phyloP scores from a whole-genome alignment of 2,329 filamentous ascomycete genomes.

The Clonostachys chloroleuca region DNA sequence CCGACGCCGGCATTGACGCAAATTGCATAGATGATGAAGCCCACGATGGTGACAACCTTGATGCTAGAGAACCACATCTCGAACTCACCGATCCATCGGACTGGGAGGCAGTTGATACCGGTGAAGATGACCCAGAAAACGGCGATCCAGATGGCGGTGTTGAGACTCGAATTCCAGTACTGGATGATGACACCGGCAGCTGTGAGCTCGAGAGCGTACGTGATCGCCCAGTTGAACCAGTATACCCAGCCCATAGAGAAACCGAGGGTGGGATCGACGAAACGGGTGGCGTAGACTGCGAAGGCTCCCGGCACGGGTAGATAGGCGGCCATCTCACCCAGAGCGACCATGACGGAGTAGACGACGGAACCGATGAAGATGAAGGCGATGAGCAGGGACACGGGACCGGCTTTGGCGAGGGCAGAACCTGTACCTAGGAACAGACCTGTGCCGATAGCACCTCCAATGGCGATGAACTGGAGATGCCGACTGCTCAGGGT shows the following conservation, averaged over 20 bases:
- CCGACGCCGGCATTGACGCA: constrained; percentile 54
- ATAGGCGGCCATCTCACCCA: constrained; percentile 20
- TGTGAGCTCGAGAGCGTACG: constrained; percentile 33
- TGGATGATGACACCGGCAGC: constrained; percentile 39
- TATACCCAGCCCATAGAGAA: constrained; percentile 35
- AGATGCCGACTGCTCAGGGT: constrained; percentile 28
- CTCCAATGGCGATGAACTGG: constrained; percentile 47
- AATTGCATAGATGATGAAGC: constrained; percentile 40
- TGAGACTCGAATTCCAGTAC: constrained; percentile 27
- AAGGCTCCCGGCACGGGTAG: constrained; percentile 11
- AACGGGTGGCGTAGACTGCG: constrained; percentile 11
- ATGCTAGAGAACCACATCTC: constrained; percentile 46
- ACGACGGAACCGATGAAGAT: constrained; percentile 47
- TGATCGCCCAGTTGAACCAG: constrained; percentile 39
- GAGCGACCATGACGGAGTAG: constrained; percentile 45
- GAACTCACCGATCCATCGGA: constrained; percentile 41
- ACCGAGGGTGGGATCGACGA: constrained; percentile 16
- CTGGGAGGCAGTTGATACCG: constrained; percentile 23
- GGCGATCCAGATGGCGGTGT: constrained; percentile 1
- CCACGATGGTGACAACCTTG: constrained; percentile 45
- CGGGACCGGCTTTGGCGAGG: constrained; percentile 19
- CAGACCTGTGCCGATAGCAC: constrained; percentile 17
- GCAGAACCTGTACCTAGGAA: constrained; percentile 7
- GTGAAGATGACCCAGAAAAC: constrained; percentile 9
- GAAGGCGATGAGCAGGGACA: constrained; percentile 38